phyloP scores from a whole-genome alignment of 441 rosid species.

The Pelargonium cotyledonis region DNA sequence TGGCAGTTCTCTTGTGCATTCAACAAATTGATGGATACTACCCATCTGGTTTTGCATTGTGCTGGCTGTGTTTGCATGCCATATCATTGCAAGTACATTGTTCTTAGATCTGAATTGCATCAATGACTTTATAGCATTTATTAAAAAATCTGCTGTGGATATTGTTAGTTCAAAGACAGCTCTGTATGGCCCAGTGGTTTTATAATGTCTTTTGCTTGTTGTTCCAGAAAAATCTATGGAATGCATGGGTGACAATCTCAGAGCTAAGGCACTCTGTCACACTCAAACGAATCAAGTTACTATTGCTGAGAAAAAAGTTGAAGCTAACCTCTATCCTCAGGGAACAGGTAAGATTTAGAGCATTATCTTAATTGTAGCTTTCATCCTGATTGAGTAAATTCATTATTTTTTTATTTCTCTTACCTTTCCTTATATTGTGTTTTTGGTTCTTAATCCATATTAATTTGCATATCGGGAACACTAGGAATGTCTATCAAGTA shows the following conservation, averaged over 20 bases:
- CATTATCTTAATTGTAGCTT: neutral
- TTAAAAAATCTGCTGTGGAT: too few species aligned
- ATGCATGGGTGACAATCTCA: constrained; percentile 61
- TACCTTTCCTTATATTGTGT: neutral
- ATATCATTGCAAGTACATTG: too few species aligned
- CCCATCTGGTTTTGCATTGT: too few species aligned
- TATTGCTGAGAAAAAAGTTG: constrained; percentile 51
- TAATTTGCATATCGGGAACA: neutral
- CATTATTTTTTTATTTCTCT: neutral
- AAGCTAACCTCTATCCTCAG: constrained; percentile 57
- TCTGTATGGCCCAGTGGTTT: neutral
- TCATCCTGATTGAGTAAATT: neutral
- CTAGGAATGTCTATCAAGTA: neutral
- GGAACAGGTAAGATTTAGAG: constrained; percentile 46
- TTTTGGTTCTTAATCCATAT: neutral
- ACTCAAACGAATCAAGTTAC: constrained; percentile 56
- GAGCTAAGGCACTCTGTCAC: constrained; percentile 54
- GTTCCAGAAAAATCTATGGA: constrained; percentile 57
- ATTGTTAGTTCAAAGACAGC: too few species aligned
- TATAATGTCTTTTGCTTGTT: constrained; percentile 16
- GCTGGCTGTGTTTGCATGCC: too few species aligned
- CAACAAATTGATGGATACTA: too few species aligned
- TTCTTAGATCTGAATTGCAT: too few species aligned
- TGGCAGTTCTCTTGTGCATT: too few species aligned
- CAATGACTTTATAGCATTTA: too few species aligned